Base-by-base conservation (phyloP, 352 stramenopile genomes). In the Globisporangium cylindrosporum region DNA sequence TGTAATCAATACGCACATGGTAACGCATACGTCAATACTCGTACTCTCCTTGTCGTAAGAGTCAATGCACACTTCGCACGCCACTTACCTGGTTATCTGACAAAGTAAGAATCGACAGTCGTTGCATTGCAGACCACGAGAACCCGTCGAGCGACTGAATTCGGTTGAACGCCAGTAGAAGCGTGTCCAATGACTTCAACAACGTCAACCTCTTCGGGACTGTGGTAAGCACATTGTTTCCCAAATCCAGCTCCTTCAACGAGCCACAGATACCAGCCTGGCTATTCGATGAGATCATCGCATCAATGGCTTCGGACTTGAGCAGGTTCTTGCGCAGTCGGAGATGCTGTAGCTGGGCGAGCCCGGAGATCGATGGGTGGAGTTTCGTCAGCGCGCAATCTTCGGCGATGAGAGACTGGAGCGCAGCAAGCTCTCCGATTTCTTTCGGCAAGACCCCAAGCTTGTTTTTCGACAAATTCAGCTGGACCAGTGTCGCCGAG, bases 321-420 rank as follows among this genome's bases (percentile, higher is more conserved):
- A 95, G 70, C n/a, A 72, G 71, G 43, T 95, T 95, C 67, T 95
- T 94, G 49, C 81, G 75, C n/a, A 94, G 20, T 14, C 80, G 78
- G 32, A 95, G 57, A 65, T 81, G 73, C 62, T 91, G 75, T 6
- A 95, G 62, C n/a, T 76, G 72, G 1, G 77, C 54, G 7, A 95
- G 72, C 67, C 73, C 76, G 2, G 80, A 64, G 15, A 94, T 84
- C 1, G 77, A 86, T 22, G 70, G 4, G 34, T 93, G 66, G 18
- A 95, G 53, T 2, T 59, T 69, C 25, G 78, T 88, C 8, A 95
- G 75, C 8, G 69, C 71, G 53, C 84, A 92, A 24, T 93, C 80
- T 60, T 94, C 86, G 4, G 84, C 81, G 24, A 82, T 69, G 4
- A 95, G 82, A n/a, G 83, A 89, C 43, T 82, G 78, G 20, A 95